Percentiles rank a stretch among this genome's conserved stretches.
phyloP scores from a whole-genome alignment of 2,329 filamentous ascomycete species.

The Sclerotinia subarctica region DNA sequence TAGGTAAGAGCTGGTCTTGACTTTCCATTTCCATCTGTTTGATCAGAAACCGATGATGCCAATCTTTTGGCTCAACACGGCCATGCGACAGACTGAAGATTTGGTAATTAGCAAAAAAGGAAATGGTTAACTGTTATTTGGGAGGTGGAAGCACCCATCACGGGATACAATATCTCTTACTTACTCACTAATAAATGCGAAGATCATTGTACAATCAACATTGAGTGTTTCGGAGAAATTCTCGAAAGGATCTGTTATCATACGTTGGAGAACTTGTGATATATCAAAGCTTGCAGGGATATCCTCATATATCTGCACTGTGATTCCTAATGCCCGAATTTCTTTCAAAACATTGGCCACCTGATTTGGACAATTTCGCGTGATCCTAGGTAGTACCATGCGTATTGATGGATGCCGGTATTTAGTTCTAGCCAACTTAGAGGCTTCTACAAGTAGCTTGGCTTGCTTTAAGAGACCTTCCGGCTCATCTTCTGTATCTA shows the following conservation, averaged over 20 bases:
- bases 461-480: conserved; percentile 59
- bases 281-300: conserved; percentile 28
- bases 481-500: conserved; percentile 38
- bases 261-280: conserved; percentile 32
- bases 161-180: conserved; percentile 8
- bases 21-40: conserved; percentile 61
- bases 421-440: conserved; percentile 53
- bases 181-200: conserved; percentile 62
- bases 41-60: conserved; percentile 36
- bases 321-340: conserved; percentile 49
- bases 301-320: conserved; percentile 35
- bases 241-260: conserved; percentile 42
- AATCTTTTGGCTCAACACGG: conserved; percentile 35
- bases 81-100: conserved; percentile 42
- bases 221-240: conserved; percentile 47
- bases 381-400: conserved; percentile 59
- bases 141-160: not conserved
- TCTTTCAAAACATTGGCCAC: conserved; percentile 55
- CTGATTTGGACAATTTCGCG: conserved; percentile 45
- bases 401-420: conserved; percentile 58
- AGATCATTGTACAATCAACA: conserved; percentile 62
- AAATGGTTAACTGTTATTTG: not conserved
- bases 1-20: conserved; percentile 55
- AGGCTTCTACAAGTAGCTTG: conserved; percentile 55
- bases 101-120: conserved; percentile 7